Percentiles rank a stretch among this genome's conserved stretches.
These are phyloP conservation scores for Rhynchospora tenuis DNA, from an alignment of 176 grass and related monocot genomes.

Conservation along the genomic window DNA sequence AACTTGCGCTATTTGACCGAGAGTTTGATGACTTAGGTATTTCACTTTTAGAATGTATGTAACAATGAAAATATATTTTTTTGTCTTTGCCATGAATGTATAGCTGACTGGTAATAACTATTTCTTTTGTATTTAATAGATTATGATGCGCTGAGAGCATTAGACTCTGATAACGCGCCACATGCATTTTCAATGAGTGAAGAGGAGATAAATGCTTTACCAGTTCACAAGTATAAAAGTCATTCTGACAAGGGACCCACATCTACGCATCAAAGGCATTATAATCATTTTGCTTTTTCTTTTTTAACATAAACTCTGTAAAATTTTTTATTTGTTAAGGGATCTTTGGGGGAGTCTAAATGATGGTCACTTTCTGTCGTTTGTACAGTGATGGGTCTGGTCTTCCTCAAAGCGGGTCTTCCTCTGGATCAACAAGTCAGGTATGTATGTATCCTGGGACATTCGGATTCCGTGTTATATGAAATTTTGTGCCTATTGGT, in stretches of 20 bases:
- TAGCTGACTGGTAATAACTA: neutral
- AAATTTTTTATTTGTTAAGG: neutral
- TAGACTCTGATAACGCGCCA: slow-evolving; percentile 70
- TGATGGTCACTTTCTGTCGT: neutral
- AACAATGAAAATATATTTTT: neutral
- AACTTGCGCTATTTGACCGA: slow-evolving; percentile 85
- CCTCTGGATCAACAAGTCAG: slow-evolving; percentile 45
- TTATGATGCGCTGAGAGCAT: slow-evolving; percentile 83
- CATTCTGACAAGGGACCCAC: slow-evolving; percentile 25
- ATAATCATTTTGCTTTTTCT: slow-evolving; percentile 15
- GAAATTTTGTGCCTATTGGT: neutral
- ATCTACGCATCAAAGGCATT: slow-evolving; percentile 49
- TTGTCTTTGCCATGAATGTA: neutral
- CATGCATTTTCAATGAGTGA: slow-evolving; percentile 83
- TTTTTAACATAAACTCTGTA: neutral
- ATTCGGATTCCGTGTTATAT: slow-evolving; percentile 1
- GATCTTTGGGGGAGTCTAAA: slow-evolving; percentile 21
- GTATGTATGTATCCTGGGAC: slow-evolving; percentile 27
- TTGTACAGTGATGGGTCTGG: slow-evolving; percentile 49
- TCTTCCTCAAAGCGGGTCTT: slow-evolving; percentile 24
- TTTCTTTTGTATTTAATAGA: slow-evolving; percentile 41
- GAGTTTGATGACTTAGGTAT: slow-evolving; percentile 98
- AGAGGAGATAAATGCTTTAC: slow-evolving; percentile 96
- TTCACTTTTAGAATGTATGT: neutral
- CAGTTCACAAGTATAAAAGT: slow-evolving; percentile 83